These are phyloP conservation scores for Hymenoscyphus infarciens DNA, from an alignment of 2,329 filamentous ascomycete species.

Conservation along the genomic window DNA sequence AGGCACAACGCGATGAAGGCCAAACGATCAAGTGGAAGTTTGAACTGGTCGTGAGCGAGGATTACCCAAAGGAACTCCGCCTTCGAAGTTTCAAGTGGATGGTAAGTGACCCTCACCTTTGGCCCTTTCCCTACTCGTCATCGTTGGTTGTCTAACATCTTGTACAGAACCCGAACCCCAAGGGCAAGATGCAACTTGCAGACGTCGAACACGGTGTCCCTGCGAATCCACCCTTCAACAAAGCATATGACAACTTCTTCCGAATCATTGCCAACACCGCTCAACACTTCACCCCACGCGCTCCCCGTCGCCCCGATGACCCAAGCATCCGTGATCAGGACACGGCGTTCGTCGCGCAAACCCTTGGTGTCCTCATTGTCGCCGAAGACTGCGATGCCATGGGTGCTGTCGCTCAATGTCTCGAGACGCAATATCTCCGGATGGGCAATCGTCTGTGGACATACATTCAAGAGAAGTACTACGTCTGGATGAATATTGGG, in stretches of 20 bases:
- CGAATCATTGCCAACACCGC: conserved; percentile 5
- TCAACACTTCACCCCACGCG: conserved; percentile 4
- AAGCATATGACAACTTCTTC: conserved; percentile 33
- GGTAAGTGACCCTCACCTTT: conserved; percentile 21
- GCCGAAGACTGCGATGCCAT: conserved; percentile 23
- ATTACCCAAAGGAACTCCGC: conserved; percentile 18
- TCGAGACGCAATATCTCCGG: conserved; percentile 31
- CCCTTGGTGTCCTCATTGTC: conserved; percentile 24
- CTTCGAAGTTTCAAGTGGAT: conserved; percentile 25
- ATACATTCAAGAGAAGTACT: conserved; percentile 20
- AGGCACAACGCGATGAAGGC: conserved; percentile 15
- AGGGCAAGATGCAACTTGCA: neutral
- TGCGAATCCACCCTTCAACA: conserved; percentile 15
- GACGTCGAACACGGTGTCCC: neutral
- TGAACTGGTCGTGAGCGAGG: conserved; percentile 19
- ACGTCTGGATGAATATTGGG: conserved; percentile 29
- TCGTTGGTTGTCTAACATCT: neutral
- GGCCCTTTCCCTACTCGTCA: neutral
- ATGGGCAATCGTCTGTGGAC: conserved; percentile 28
- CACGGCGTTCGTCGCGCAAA: conserved; percentile 21
- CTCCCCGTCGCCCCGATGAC: conserved; percentile 24
- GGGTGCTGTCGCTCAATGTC: conserved; percentile 17
- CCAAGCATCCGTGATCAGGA: conserved; percentile 12
- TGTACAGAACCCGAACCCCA: neutral
- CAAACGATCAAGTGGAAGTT: conserved; percentile 25